Evolutionary conservation across 345 rosid genomes (phyloP).

Genomic region (Boechera retrofracta): DNA sequence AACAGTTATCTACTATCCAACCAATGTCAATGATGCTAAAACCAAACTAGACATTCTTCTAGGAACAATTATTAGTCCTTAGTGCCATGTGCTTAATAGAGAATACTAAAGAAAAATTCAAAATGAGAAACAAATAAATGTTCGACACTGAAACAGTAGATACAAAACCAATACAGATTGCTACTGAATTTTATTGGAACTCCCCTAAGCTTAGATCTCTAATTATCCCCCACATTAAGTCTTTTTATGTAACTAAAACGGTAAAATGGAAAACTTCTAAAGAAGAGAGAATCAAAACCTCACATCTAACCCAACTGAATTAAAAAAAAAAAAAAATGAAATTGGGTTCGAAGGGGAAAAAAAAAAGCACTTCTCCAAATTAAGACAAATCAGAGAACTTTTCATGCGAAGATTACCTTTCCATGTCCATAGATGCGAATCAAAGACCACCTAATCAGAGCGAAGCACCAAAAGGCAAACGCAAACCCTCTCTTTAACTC

Average conservation of each 20-base stretch:
- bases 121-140: not conserved
- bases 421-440: slow-evolving; percentile 51
- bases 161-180: not conserved
- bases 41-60: not conserved
- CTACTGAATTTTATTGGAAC: not conserved
- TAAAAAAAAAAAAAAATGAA: not conserved
- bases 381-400: not conserved
- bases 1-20: slow-evolving; percentile 3
- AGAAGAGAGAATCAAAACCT: slow-evolving; percentile 3
- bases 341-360: not conserved
- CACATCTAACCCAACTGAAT: slow-evolving; percentile 20
- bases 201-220: slow-evolving; percentile 26
- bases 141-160: not conserved
- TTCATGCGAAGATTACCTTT: slow-evolving; percentile 50
- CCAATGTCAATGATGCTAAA: slow-evolving; percentile 15
- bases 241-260: not conserved
- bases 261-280: slow-evolving; percentile 2
- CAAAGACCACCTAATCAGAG: slow-evolving; percentile 46
- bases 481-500: not conserved
- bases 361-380: not conserved
- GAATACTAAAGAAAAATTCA: not conserved
- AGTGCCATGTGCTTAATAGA: slow-evolving; percentile 2
- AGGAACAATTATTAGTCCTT: slow-evolving; percentile 1
- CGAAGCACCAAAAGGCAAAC: slow-evolving; percentile 1
- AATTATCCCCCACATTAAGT: not conserved